Percentiles rank a stretch among this genome's conserved stretches.
Conservation (phyloP, 768 basidiomycete species). For the Rhodotorula sphaerocarpa region DNA sequence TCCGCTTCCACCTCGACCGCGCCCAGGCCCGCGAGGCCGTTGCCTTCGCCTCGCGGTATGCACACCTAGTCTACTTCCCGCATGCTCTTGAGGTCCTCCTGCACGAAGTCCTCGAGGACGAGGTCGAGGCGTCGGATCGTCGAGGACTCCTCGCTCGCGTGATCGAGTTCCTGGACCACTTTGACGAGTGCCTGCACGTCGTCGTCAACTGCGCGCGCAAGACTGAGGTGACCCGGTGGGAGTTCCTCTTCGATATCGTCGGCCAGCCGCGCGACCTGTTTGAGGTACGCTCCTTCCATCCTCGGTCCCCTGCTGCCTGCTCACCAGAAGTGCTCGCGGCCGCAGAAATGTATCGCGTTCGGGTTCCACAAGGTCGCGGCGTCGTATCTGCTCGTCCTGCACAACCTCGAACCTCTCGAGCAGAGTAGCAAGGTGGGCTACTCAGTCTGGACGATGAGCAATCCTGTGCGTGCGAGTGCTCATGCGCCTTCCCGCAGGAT, state of each 20-base stretch:
- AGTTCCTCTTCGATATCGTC: conserved; percentile 74
- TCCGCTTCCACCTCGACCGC: conserved; percentile 68
- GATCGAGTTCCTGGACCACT: conserved; percentile 88
- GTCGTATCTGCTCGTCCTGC: conserved; percentile 85
- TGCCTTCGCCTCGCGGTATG: conserved; percentile 73
- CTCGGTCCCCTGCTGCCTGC: background rate
- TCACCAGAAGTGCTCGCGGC: background rate
- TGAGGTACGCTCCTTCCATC: conserved; percentile 53
- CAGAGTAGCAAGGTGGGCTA: conserved; percentile 53
- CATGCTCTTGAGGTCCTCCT: conserved; percentile 91
- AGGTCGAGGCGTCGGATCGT: conserved; percentile 45
- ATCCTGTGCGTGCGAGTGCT: background rate
- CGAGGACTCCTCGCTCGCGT: conserved; percentile 54
- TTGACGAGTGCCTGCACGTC: conserved; percentile 80
- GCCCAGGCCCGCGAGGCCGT: conserved; percentile 65
- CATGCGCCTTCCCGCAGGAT: conserved; percentile 45
- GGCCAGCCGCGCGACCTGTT: conserved; percentile 85
- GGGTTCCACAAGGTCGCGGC: conserved; percentile 76
- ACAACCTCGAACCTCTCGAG: conserved; percentile 83
- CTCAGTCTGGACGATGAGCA: background rate
- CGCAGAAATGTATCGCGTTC: conserved; percentile 63
- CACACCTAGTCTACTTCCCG: conserved; percentile 79
- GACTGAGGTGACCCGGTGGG: conserved; percentile 87
- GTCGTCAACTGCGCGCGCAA: conserved; percentile 94
- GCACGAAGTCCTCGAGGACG: conserved; percentile 84